Evolutionary conservation across 305 asterid genomes (phyloP), one percentile per base, ranked within the genome.

Genomic region (Petunia hybrid): DNA sequence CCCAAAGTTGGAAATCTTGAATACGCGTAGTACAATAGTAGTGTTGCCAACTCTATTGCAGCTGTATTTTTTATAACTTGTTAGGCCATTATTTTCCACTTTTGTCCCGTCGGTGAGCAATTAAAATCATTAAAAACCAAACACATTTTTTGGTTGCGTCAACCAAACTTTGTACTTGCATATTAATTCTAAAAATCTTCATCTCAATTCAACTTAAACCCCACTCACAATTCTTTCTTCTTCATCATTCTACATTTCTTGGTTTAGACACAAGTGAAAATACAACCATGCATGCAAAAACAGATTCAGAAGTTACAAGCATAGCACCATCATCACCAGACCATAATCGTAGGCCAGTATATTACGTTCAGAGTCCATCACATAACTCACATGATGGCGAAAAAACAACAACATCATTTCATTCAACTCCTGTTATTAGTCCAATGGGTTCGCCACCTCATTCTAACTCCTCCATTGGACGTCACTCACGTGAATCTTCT

Each of bases 281-380:
- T 45, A 31, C 14, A 67, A 88, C 83, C 81, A 92, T 90, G 97
- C 98, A 94, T 86, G 90, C 97, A 0, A 94, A 94, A 83, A 93
- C 97, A 6, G 98, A 94, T 82, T 94, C 98, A 8, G 98, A 95
- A 68, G 98, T 83, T 5, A 89, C 98, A 22, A 95, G 98, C 82
- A 57, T 91, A 39, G 97, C 98, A 2, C 92, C 93, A 38, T 95
- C 99, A 12, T 93, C 98, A 56, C 99, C 99, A 73, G 97, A 92
- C 85, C 84, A 91, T 82, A 87, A 67, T 60, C 86, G 99, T 14
- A 91, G 95, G 0, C 90, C 94, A 39, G 98, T 79, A 31, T 95
- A 93, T 90, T 93, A 85, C 90, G 99, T 95, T 63, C 98, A 95
- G 86, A 95, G 99, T 85, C 99, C 99, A 0, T 92, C 99, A 0